A percentile compares a stretch with the other conserved stretches of the same genome.
Conservation (phyloP, 2,329 filamentous ascomycete genomes). For the Colletotrichum somersetense region DNA sequence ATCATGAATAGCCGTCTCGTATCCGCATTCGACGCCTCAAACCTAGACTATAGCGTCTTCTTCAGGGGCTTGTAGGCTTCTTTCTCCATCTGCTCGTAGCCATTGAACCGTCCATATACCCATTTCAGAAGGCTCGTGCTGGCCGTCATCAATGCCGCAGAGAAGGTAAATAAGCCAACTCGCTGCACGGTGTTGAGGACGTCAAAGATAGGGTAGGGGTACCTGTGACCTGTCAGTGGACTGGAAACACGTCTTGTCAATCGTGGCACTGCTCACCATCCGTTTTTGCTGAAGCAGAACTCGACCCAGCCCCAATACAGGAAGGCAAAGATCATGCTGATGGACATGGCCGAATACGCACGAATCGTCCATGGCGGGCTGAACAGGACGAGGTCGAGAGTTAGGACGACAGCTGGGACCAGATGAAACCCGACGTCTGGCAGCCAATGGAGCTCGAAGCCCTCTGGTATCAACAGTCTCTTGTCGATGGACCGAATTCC, state of each 20-base stretch:
- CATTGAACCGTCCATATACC: conserved; percentile 77
- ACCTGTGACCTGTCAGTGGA: conserved; percentile 61
- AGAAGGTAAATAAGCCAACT: conserved; percentile 74
- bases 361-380: conserved; percentile 80
- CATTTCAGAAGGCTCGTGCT: conserved; percentile 78
- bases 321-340: conserved; percentile 72
- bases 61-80: conserved; percentile 52
- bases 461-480: conserved; percentile 64
- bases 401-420: conserved; percentile 73
- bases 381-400: conserved; percentile 74
- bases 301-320: conserved; percentile 84
- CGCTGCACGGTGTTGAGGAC: conserved; percentile 75
- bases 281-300: conserved; percentile 76
- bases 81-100: conserved; percentile 58
- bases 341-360: conserved; percentile 67
- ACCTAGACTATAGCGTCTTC: conserved; percentile 40
- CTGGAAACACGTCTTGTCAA: conserved; percentile 43
- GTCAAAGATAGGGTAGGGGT: conserved; percentile 88
- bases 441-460: conserved; percentile 65
- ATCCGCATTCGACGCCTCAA: not conserved
- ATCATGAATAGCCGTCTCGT: not conserved
- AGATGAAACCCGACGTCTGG: conserved; percentile 76
- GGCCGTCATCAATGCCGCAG: conserved; percentile 77
- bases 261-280: conserved; percentile 59
- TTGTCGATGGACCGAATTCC: conserved; percentile 70